Percentiles rank a stretch among this genome's conserved stretches.
These are phyloP conservation scores for Camelina sativa DNA, from an alignment of 345 rosid species.

Conservation along the genomic window DNA sequence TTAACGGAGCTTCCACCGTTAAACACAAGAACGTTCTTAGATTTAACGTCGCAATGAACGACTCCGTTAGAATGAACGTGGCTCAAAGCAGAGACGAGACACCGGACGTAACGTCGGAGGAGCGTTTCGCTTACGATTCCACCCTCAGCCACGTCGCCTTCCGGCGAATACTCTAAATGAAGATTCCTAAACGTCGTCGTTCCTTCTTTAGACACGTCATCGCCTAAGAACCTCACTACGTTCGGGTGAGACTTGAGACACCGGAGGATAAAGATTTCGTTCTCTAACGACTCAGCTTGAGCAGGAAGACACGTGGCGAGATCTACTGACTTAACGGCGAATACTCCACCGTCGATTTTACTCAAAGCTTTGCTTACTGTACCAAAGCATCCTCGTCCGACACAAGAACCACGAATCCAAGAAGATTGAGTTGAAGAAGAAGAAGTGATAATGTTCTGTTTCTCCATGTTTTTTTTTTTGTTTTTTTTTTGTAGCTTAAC, in stretches of 20 bases:
- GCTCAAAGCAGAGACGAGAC: slow-evolving; percentile 62
- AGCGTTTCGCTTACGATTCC: slow-evolving; percentile 45
- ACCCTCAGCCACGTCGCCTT: slow-evolving; percentile 63
- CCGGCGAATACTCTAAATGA: slow-evolving; percentile 64
- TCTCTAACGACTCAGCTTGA: slow-evolving; percentile 56
- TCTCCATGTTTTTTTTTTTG: slow-evolving; percentile 25
- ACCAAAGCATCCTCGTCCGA: slow-evolving; percentile 72
- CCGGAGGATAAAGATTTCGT: slow-evolving; percentile 60
- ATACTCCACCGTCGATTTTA: slow-evolving; percentile 49
- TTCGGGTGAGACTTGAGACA: slow-evolving; percentile 54
- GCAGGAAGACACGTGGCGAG: slow-evolving; percentile 43
- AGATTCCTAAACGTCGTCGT: slow-evolving; percentile 58
- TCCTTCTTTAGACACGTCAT: slow-evolving; percentile 52
- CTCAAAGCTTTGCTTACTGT: slow-evolving; percentile 52
- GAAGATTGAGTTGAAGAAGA: slow-evolving; percentile 35
- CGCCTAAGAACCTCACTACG: slow-evolving; percentile 57
- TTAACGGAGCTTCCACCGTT: slow-evolving; percentile 47
- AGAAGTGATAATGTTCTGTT: slow-evolving; percentile 33
- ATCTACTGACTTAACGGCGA: slow-evolving; percentile 70
- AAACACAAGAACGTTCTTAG: slow-evolving; percentile 62
- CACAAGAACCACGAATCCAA: slow-evolving; percentile 59
- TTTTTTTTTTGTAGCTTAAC: background rate
- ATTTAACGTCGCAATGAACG: slow-evolving; percentile 83
- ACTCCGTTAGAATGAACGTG: slow-evolving; percentile 63
- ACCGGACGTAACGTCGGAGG: slow-evolving; percentile 53